phyloP scores from a whole-genome alignment of 257 asterid species.

The Asclepias syriaca region DNA sequence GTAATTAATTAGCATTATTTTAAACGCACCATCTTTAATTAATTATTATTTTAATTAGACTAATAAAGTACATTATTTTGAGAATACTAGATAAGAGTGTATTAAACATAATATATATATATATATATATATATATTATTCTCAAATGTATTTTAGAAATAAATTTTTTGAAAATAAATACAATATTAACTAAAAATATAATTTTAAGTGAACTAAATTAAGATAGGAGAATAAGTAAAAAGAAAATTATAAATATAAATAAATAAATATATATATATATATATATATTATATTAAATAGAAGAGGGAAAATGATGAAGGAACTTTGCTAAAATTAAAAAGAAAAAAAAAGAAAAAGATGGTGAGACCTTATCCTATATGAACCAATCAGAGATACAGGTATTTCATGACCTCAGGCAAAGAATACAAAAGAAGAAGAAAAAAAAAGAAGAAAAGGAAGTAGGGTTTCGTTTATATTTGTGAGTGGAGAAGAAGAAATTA shows the following conservation, averaged over 20 bases:
- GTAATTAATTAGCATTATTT: constrained; percentile 24
- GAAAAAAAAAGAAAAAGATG: constrained; percentile 15
- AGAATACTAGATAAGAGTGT: constrained; percentile 22
- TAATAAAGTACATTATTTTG: constrained; percentile 30
- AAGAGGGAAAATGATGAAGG: constrained; percentile 14
- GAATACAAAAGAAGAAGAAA: not conserved
- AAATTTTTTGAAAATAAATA: not conserved
- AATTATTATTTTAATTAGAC: constrained; percentile 25
- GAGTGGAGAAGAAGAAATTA: constrained; percentile 40
- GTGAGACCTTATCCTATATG: constrained; percentile 38
- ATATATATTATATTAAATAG: not conserved
- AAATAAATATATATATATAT: too few species aligned
- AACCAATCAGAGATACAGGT: constrained; percentile 28
- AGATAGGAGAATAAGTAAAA: constrained; percentile 14
- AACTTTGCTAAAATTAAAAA: not conserved
- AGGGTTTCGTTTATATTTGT: constrained; percentile 7
- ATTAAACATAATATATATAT: too few species aligned
- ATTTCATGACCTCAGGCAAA: constrained; percentile 26
- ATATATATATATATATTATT: too few species aligned
- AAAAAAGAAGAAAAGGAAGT: not conserved
- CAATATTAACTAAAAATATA: too few species aligned
- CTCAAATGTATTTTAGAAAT: too few species aligned
- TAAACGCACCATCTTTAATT: constrained; percentile 25
- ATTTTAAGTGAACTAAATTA: too few species aligned
- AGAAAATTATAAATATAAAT: not conserved